Conservation (phyloP, 225 moss, liverwort and hornwort genomes). For the Sphagnum contortum region DNA sequence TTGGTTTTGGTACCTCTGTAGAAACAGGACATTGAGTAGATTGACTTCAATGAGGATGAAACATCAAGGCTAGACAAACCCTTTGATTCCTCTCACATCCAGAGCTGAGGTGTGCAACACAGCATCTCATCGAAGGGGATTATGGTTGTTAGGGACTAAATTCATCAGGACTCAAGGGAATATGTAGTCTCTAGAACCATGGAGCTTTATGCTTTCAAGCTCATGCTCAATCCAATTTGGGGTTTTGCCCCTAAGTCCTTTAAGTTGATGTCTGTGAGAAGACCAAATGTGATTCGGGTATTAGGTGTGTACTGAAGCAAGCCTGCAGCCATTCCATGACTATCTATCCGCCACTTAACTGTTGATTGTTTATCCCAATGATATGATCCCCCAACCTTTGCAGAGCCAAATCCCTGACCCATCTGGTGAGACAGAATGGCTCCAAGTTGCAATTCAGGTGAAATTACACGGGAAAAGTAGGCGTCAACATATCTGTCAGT, state of each 20-base stretch:
- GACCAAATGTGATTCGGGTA: constrained; percentile 41
- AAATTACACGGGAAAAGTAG: constrained; percentile 25
- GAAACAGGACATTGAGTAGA: too few relatives aligned
- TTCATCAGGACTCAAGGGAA: too few relatives aligned
- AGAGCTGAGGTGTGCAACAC: too few relatives aligned
- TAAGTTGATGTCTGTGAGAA: constrained; percentile 39
- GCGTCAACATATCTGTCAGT: constrained; percentile 38
- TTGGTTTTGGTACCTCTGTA: too few relatives aligned
- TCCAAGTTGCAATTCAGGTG: constrained; percentile 37
- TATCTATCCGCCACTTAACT: constrained; percentile 47
- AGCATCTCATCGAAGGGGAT: too few relatives aligned
- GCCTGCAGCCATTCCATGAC: constrained; percentile 28
- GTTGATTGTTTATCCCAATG: constrained; percentile 33
- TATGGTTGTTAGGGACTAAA: too few relatives aligned
- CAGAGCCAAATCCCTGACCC: constrained; percentile 30
- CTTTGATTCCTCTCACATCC: too few relatives aligned
- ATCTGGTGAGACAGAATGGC: constrained; percentile 36
- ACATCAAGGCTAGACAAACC: too few relatives aligned
- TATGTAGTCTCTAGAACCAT: too few relatives aligned
- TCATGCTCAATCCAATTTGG: constrained; percentile 23
- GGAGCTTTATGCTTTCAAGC: too few relatives aligned
- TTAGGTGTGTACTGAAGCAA: constrained; percentile 53
- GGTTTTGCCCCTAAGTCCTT: constrained; percentile 22
- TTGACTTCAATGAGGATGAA: too few relatives aligned
- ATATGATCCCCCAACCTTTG: constrained; percentile 38